Percentiles rank a stretch among this genome's conserved stretches.
These are phyloP conservation scores for Bretschneidera sinensis DNA, from an alignment of 345 rosid species.

Conservation along the genomic window DNA sequence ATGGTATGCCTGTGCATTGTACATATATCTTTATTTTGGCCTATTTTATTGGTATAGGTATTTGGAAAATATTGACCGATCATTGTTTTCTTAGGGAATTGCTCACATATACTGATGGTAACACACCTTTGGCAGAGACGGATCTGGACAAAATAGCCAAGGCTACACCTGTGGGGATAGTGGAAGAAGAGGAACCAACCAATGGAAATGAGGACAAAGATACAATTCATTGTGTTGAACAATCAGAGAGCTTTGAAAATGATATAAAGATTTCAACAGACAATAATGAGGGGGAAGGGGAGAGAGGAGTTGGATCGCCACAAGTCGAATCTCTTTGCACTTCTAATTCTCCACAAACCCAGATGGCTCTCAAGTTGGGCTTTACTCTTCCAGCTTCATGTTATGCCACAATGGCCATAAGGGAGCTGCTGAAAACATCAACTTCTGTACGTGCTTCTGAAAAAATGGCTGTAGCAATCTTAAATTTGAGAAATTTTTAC, in stretches of 20 bases:
- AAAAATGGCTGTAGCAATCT: not conserved
- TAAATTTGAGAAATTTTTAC: not conserved
- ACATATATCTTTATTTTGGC: not conserved
- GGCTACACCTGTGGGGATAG: constrained; percentile 20
- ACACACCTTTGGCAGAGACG: constrained; percentile 70
- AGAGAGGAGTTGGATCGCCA: constrained; percentile 21
- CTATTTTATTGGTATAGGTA: constrained; percentile 3
- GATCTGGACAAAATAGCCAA: constrained; percentile 68
- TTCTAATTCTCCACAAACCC: constrained; percentile 31
- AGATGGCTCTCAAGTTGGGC: constrained; percentile 71
- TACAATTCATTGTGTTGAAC: constrained; percentile 17
- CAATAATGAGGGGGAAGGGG: constrained; percentile 24
- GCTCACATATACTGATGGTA: constrained; percentile 59
- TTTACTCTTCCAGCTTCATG: constrained; percentile 92
- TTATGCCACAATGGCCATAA: constrained; percentile 96
- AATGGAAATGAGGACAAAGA: constrained; percentile 22
- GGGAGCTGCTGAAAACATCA: constrained; percentile 92
- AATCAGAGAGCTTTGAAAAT: constrained; percentile 18
- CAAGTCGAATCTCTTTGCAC: constrained; percentile 11
- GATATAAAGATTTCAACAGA: constrained; percentile 17
- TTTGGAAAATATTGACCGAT: not conserved
- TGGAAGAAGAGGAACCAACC: constrained; percentile 26
- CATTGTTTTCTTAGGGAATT: constrained; percentile 50
- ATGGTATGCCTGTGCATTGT: constrained; percentile 41
- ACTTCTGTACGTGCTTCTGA: constrained; percentile 66